Evolutionary conservation across 257 asterid genomes (phyloP), one percentile per base, ranked within the genome.

Genomic region (Paraleonurus japonicus): DNA sequence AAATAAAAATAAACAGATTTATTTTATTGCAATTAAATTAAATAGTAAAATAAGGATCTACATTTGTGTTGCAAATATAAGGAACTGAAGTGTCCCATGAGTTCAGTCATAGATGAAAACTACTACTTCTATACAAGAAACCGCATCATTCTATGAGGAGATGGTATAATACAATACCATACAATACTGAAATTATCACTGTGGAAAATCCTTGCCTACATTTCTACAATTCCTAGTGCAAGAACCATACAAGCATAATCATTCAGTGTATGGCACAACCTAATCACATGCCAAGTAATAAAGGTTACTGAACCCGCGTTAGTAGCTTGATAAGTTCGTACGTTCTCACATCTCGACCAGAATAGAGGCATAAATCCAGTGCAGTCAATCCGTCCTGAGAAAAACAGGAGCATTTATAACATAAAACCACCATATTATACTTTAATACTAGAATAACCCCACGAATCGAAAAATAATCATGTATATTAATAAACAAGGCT

Each of bases 351-450:
- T 90, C 86, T 78, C 78, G 80, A 71, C 96, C 88, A 64, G 84
- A 85, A 74, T 85, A 79, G 37, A 93, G 87, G 80, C 96, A 93
- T 13, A 90, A 80, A 28, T 84, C 90, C 15, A 86, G 83, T 30
- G 95, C 81, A 13, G 90, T 93, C 69, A 86, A 73, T 73, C 95
- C 97, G 58, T 88, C 90, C 96, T 88, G 92, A 37, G n/a, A 73
- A 57, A 45, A 30, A 32, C 7, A 1, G 0, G 43, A 35, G 43
- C 43, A 7, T 35, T 35, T 35, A 5, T 7, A 35, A 35, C 43
- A 35, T 35, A 35, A 8, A 35, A 35, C 43, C 43, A 35, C 43
- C 43, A 8, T 35, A 35, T 8, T 35, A 35, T 8, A 35, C 43
- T 35, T 35, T 7, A 7, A 35, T 12, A 35, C 2, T 8, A 35